Conservation (phyloP, 1,139 yeast genomes). For the Kodamaea anthophila region DNA sequence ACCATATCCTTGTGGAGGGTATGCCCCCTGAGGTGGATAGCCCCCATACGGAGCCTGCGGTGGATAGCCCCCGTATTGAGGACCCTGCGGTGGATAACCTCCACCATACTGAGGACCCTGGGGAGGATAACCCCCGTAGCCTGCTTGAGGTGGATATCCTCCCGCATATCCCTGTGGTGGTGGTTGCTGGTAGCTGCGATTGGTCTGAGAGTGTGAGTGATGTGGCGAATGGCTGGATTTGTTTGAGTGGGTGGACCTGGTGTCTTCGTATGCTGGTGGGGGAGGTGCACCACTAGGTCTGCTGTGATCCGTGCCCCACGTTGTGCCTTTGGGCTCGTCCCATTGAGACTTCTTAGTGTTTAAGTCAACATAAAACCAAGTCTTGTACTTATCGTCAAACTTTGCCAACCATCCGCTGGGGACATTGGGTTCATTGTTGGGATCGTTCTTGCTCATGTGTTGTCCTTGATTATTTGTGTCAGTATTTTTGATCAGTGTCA, state of each 20-base stretch:
- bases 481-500: too few species aligned
- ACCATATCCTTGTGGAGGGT: slow-evolving; percentile 17
- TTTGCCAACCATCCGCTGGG: slow-evolving; percentile 87
- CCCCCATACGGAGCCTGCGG: slow-evolving; percentile 9
- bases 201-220: neutral
- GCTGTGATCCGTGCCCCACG: slow-evolving; percentile 21
- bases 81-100: slow-evolving; percentile 13
- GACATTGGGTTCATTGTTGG: slow-evolving; percentile 43
- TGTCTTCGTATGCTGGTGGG: slow-evolving; percentile 20
- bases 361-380: slow-evolving; percentile 72
- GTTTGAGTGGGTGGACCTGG: slow-evolving; percentile 5
- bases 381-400: slow-evolving; percentile 73
- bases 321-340: slow-evolving; percentile 74
- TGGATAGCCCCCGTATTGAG: slow-evolving; percentile 14
- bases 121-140: slow-evolving; percentile 13
- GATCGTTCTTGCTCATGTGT: slow-evolving; percentile 16
- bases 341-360: slow-evolving; percentile 78
- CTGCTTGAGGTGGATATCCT: slow-evolving; percentile 14
- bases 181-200: slow-evolving; percentile 9
- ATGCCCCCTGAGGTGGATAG: slow-evolving; percentile 19
- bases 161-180: slow-evolving; percentile 18
- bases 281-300: slow-evolving; percentile 20
- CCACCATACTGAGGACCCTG: slow-evolving; percentile 7
- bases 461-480: neutral
- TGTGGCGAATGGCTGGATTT: slow-evolving; percentile 1